Conservation (phyloP, 2,329 filamentous ascomycete species). For the Aspergillus melleus region DNA sequence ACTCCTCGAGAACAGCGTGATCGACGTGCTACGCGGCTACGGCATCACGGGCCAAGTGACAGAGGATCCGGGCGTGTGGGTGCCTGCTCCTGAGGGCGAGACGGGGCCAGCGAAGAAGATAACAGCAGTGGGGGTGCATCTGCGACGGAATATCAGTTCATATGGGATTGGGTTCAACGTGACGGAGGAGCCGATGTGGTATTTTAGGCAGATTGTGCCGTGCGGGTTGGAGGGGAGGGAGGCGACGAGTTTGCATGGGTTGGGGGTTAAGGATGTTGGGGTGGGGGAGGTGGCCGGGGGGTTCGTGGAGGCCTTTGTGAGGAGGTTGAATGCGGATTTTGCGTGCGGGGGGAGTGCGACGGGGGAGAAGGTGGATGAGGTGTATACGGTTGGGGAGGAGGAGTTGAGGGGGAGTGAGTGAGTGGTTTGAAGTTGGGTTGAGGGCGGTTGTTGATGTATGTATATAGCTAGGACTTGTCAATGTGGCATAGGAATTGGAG, state of each 20-base stretch:
- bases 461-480: neutral
- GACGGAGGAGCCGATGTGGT: constrained; percentile 62
- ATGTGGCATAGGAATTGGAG: too few species aligned
- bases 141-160: constrained; percentile 77
- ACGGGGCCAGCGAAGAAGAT: constrained; percentile 61
- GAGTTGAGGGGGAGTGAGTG: constrained; percentile 25
- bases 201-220: constrained; percentile 73
- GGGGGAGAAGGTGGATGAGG: constrained; percentile 40
- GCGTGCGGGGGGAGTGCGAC: constrained; percentile 28
- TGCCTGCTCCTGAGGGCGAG: constrained; percentile 29
- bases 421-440: neutral
- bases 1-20: constrained; percentile 74
- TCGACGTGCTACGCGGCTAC: constrained; percentile 62
- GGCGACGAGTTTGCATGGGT: constrained; percentile 70
- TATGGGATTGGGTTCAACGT: constrained; percentile 74
- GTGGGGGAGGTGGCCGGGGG: constrained; percentile 41
- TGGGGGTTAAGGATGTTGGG: constrained; percentile 39
- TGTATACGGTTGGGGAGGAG: constrained; percentile 39
- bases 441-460: neutral
- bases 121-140: constrained; percentile 87
- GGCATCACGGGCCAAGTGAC: constrained; percentile 64
- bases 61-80: constrained; percentile 85
- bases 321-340: constrained; percentile 37
- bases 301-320: constrained; percentile 43
- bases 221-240: constrained; percentile 81